These are phyloP conservation scores for Jacaranda copaia DNA, from an alignment of 257 asterid species.

Conservation along the genomic window DNA sequence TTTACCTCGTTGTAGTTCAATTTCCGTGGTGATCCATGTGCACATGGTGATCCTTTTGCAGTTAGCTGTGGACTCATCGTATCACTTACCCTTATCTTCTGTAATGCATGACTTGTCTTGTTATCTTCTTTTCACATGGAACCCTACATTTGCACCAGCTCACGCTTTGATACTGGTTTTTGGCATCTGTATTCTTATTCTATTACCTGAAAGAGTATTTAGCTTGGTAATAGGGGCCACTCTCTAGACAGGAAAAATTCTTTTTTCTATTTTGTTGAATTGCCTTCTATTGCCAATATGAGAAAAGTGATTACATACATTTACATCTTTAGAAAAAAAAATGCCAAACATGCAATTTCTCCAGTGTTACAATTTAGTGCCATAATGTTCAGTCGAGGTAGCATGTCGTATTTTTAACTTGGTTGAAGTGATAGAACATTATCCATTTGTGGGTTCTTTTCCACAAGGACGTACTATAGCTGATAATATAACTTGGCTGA, in stretches of 20 bases:
- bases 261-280: not conserved
- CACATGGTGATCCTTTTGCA: not conserved
- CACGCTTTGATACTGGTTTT: conserved; percentile 7
- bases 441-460: conserved; percentile 18
- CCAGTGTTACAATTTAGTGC: not conserved
- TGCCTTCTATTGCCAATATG: conserved; percentile 2
- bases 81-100: conserved; percentile 11
- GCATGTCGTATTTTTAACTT: conserved; percentile 25
- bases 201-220: not conserved
- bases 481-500: conserved; percentile 25
- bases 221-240: not conserved
- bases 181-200: not conserved
- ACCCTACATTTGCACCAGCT: conserved; percentile 4
- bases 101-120: conserved; percentile 18
- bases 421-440: conserved; percentile 8
- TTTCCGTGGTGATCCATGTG: conserved; percentile 15
- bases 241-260: not conserved
- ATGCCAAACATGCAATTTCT: conserved; percentile 1
- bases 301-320: not conserved
- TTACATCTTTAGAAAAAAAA: not conserved
- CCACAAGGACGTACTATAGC: conserved; percentile 9
- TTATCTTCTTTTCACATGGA: not conserved
- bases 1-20: conserved; percentile 14
- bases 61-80: not conserved
- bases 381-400: conserved; percentile 15